These are phyloP conservation scores for Nakazawaea molendinolei DNA, from an alignment of 805 yeast species.

Conservation along the genomic window DNA sequence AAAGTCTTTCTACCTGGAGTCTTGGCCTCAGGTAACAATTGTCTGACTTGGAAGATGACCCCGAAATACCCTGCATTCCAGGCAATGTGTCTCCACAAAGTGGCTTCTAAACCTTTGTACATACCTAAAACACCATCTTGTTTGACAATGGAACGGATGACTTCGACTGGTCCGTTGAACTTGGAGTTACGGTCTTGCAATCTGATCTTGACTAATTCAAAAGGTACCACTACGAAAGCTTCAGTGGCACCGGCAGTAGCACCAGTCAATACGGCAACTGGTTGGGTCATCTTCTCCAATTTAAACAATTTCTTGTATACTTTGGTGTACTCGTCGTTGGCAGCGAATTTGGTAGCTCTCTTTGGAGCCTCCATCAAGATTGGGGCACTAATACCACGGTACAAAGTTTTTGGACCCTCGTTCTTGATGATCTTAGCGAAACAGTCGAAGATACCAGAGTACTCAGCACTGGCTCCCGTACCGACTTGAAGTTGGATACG, in stretches of 20 bases:
- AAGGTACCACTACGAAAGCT: conserved; percentile 95
- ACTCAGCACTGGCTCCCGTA: conserved; percentile 47
- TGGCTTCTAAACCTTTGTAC: conserved; percentile 94
- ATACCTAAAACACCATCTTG: conserved; percentile 76
- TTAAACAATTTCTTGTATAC: conserved; percentile 71
- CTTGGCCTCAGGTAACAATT: conserved; percentile 71
- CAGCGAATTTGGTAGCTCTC: conserved; percentile 97
- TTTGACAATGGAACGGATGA: conserved; percentile 61
- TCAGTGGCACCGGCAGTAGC: conserved; percentile 98
- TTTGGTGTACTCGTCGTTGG: conserved; percentile 94
- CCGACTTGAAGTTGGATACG: conserved; percentile 85
- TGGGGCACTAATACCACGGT: conserved; percentile 94
- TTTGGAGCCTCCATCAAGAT: conserved; percentile 99
- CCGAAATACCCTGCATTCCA: conserved; percentile 99
- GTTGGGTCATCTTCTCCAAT: conserved; percentile 63
- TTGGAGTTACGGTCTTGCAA: conserved; percentile 82
- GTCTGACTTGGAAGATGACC: conserved; percentile 80
- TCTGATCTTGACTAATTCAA: conserved; percentile 91
- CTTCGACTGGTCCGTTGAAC: conserved; percentile 81
- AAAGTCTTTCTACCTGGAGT: conserved; percentile 67
- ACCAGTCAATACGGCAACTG: conserved; percentile 85
- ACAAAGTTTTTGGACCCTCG: conserved; percentile 80
- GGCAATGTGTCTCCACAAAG: conserved; percentile 91
- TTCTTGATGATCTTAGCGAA: conserved; percentile 72
- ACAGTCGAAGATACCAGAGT: conserved; percentile 81